These are phyloP conservation scores for Leptographium flavum DNA, from an alignment of 2,329 filamentous ascomycete species.

Conservation along the genomic window DNA sequence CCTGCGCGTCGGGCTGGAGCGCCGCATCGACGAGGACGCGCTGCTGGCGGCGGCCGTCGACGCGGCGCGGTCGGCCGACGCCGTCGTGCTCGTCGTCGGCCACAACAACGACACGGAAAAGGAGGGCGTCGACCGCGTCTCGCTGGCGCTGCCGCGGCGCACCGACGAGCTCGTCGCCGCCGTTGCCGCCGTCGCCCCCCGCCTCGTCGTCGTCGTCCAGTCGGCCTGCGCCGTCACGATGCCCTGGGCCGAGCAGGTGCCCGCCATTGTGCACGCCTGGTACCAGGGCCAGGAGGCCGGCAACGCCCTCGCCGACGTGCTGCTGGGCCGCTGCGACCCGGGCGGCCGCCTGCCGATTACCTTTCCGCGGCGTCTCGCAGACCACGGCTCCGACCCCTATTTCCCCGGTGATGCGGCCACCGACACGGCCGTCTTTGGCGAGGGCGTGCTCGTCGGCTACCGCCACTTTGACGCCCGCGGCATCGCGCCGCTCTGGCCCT, in stretches of 20 bases:
- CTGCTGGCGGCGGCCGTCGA: constrained; percentile 9
- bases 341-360: constrained; percentile 47
- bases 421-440: constrained; percentile 52
- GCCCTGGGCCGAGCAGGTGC: constrained; percentile 25
- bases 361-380: constrained; percentile 52
- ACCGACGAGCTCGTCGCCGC: constrained; percentile 19
- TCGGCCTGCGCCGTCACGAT: constrained; percentile 62
- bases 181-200: constrained; percentile 29
- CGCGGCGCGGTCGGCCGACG: constrained; percentile 28
- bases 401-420: constrained; percentile 41
- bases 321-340: constrained; percentile 49
- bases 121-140: constrained; percentile 9
- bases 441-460: constrained; percentile 62
- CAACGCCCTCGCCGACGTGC: constrained; percentile 51
- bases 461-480: constrained; percentile 50
- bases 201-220: constrained; percentile 49
- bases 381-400: constrained; percentile 58
- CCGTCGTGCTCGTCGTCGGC: constrained; percentile 5
- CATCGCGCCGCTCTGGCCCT: constrained; percentile 14
- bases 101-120: constrained; percentile 16
- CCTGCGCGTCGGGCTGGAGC: constrained; percentile 9
- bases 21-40: constrained; percentile 3
- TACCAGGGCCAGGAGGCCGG: constrained; percentile 58
- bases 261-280: constrained; percentile 53
- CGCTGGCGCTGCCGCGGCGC: constrained; percentile 6